Evolutionary conservation across 495 filamentous ascomycete genomes (phyloP).

Genomic region (Aspergillus homomorphus): DNA sequence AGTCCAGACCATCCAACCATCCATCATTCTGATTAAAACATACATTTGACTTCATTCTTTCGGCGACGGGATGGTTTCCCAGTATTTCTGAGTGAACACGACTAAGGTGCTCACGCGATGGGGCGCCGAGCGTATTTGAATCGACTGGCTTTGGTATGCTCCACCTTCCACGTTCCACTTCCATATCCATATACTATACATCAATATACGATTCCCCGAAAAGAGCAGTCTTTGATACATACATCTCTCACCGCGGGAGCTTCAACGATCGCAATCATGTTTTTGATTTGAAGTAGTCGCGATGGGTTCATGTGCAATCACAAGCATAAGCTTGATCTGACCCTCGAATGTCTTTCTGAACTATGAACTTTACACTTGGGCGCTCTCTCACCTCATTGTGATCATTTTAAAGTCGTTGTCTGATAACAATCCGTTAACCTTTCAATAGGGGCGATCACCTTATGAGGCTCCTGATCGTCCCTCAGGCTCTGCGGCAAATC

Average conservation of each 20-base stretch:
- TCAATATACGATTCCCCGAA: not conserved
- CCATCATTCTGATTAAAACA: not conserved
- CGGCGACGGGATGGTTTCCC: not conserved
- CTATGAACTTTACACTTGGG: not conserved
- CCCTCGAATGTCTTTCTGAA: not conserved
- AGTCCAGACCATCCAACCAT: not conserved
- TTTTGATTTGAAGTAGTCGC: not conserved
- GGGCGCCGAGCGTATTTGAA: slow-evolving; percentile 51
- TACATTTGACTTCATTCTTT: not conserved
- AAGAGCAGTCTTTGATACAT: not conserved
- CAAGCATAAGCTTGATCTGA: not conserved
- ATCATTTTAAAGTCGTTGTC: not conserved
- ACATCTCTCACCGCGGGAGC: no score
- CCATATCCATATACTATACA: not conserved
- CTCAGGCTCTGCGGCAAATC: slow-evolving; percentile 16
- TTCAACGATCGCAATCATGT: not conserved
- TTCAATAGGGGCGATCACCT: slow-evolving; percentile 63
- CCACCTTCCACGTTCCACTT: slow-evolving; percentile 1
- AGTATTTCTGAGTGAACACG: not conserved
- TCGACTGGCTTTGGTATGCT: slow-evolving; percentile 52
- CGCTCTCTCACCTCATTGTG: not conserved
- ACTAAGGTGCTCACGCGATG: slow-evolving; percentile 30
- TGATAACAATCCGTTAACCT: slow-evolving; percentile 20
- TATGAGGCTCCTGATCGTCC: slow-evolving; percentile 57
- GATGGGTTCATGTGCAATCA: not conserved